phyloP scores from a whole-genome alignment of 2,329 filamentous ascomycete genomes.

The Fusarium sp. region DNA sequence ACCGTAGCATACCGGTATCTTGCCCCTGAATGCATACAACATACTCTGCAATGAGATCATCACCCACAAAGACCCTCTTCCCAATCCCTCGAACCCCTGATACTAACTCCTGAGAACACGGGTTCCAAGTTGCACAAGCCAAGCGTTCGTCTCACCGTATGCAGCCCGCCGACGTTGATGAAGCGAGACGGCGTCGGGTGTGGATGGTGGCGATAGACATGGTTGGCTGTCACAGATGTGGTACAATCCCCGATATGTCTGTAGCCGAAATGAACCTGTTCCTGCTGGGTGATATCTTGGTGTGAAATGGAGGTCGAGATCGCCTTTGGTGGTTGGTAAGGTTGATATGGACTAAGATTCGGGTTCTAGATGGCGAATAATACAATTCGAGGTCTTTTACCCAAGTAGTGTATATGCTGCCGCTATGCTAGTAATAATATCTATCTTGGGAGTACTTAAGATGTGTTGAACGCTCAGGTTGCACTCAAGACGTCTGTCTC shows the following conservation, averaged over 20 bases:
- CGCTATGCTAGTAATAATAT: too few relatives aligned
- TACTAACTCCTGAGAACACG: not conserved
- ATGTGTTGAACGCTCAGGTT: too few relatives aligned
- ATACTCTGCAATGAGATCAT: constrained; percentile 5
- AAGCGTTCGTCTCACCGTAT: constrained; percentile 35
- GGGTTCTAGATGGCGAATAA: not conserved
- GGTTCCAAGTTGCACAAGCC: constrained; percentile 25
- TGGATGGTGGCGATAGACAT: constrained; percentile 11
- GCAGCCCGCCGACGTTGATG: constrained; percentile 34
- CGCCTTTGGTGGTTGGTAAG: not conserved
- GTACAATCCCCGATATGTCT: constrained; percentile 19
- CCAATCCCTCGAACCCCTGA: not conserved
- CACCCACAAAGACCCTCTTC: not conserved
- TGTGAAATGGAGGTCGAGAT: not conserved
- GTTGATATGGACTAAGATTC: not conserved
- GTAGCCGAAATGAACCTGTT: constrained; percentile 30
- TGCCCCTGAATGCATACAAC: not conserved
- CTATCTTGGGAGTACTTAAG: too few relatives aligned
- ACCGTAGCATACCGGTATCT: not conserved
- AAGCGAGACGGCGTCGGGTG: constrained; percentile 41
- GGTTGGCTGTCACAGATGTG: constrained; percentile 23
- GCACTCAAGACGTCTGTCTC: too few relatives aligned
- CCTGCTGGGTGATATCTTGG: not conserved
- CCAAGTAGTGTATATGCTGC: not conserved
- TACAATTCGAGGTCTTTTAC: not conserved